Base-by-base conservation (phyloP, 2,329 filamentous ascomycete species). In the Diplocarpon rosae region DNA sequence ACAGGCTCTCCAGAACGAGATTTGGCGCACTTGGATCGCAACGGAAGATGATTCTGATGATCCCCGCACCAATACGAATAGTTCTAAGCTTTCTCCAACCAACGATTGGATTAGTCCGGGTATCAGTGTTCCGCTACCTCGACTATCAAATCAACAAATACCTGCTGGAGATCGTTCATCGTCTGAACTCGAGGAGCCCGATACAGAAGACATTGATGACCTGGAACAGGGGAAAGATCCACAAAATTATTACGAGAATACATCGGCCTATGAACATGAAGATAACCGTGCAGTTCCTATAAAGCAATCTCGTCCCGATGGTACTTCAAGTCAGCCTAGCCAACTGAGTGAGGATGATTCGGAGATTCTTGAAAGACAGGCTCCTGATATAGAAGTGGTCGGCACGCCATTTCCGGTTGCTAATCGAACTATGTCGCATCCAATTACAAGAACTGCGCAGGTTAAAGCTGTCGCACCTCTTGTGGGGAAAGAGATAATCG, bases 1-100 rank as follows among this genome's bases (percentile, higher is more conserved):
- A 12, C 52, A 59, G 40, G 24, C 44, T n/a, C 8, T 52, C 11
- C 53, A 60, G 9, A 54, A 60, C 33, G 49, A 59, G 5, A 45
- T 51, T 33, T 61, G 59, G 59, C 46, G 54, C 34, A 51, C 46
- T n/a, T 61, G 57, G 59, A 46, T 57, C 20, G 44, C 37, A 15
- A 15, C 43, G 13, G 30, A 37, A 14, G 36, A 36, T 8, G 44
- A 46, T 10, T 42, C 45, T 9, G 37, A 37, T 30, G 28, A 43
- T 15, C 9, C 37, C 31, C 20, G 20, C 20, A 37, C 2, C 34
- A 12, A 11, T 37, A n/a, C 24, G 10, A 36, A 27, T 13, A 4
- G 13, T n/a, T 14, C 29, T 31, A 30, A 16, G 30, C 14, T 16
- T 36, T n/a, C 20, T 15, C 14, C 33, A 4, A 38, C 48, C 34